Evolutionary conservation across 192 early-diverging fungal species (phyloP).

Genomic region (Entomortierella lignicola): DNA sequence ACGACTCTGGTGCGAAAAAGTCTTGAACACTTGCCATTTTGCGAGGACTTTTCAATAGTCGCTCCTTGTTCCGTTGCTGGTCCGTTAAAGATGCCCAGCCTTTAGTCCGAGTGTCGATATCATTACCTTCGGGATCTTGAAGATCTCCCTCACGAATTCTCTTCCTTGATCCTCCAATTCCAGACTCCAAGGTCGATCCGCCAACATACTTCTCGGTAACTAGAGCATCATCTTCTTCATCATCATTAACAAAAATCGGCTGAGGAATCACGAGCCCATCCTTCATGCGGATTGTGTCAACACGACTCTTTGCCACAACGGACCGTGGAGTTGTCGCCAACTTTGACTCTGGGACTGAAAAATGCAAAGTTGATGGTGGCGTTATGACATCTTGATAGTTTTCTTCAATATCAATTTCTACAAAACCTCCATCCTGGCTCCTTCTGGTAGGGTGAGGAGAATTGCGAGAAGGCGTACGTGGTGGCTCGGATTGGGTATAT

Average conservation of each 20-base stretch:
- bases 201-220: background rate
- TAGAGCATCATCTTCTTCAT: slow-evolving; percentile 19
- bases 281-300: slow-evolving; percentile 35
- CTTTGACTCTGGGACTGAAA: slow-evolving; percentile 30
- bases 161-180: slow-evolving; percentile 39
- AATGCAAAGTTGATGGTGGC: slow-evolving; percentile 28
- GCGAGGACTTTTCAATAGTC: slow-evolving; percentile 38
- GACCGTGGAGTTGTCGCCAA: slow-evolving; percentile 25
- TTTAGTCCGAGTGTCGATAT: background rate
- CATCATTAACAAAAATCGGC: slow-evolving; percentile 37
- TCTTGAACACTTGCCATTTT: slow-evolving; percentile 47
- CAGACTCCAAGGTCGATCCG: background rate
- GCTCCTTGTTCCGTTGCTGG: slow-evolving; percentile 25
- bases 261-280: slow-evolving; percentile 42
- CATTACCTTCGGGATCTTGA: slow-evolving; percentile 1
- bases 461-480: background rate
- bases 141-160: slow-evolving; percentile 22
- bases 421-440: slow-evolving; percentile 11
- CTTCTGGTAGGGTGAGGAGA: background rate
- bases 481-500: slow-evolving; percentile 10
- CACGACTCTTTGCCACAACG: slow-evolving; percentile 29
- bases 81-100: slow-evolving; percentile 23
- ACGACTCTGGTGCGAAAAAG: slow-evolving; percentile 18
- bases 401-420: slow-evolving; percentile 19
- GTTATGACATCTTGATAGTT: slow-evolving; percentile 38